Evolutionary conservation across 2,329 filamentous ascomycete genomes (phyloP).

Genomic region (Colletotrichum cuscutae): DNA sequence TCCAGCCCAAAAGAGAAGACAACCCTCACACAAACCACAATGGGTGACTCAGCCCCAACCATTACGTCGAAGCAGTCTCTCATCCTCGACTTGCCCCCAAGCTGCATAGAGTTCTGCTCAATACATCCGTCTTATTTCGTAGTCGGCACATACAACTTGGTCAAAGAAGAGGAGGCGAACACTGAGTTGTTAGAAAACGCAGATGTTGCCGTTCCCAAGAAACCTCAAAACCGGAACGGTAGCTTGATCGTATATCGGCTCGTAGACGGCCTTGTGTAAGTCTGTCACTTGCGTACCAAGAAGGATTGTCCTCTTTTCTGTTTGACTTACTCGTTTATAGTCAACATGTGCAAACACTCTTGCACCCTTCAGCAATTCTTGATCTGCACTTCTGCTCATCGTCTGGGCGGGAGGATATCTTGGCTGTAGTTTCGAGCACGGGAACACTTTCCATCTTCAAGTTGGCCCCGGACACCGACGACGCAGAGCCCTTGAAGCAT

Average conservation of each 20-base stretch:
- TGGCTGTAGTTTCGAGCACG: slow-evolving; percentile 83
- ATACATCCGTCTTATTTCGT: slow-evolving; percentile 73
- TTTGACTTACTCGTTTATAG: slow-evolving; percentile 47
- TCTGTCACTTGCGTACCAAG: slow-evolving; percentile 18
- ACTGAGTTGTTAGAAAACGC: background rate
- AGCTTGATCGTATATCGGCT: slow-evolving; percentile 76
- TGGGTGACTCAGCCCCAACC: slow-evolving; percentile 25
- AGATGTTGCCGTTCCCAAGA: slow-evolving; percentile 38
- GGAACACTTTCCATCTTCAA: slow-evolving; percentile 74
- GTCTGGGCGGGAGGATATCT: slow-evolving; percentile 56
- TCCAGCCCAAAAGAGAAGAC: background rate
- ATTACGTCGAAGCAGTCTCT: slow-evolving; percentile 59
- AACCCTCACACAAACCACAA: background rate
- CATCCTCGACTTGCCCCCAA: slow-evolving; percentile 75
- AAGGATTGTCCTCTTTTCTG: background rate
- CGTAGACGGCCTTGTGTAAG: slow-evolving; percentile 65
- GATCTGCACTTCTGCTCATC: slow-evolving; percentile 83
- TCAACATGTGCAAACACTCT: slow-evolving; percentile 65
- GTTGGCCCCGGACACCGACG: slow-evolving; percentile 52
- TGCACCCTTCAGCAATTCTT: slow-evolving; percentile 79
- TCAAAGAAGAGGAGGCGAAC: slow-evolving; percentile 53
- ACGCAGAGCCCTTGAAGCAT: slow-evolving; percentile 48
- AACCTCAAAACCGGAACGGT: slow-evolving; percentile 74
- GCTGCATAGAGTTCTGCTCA: slow-evolving; percentile 81
- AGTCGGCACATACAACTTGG: slow-evolving; percentile 85